A percentile compares a stretch with the other conserved stretches of the same genome.
Evolutionary conservation across 2,329 filamentous ascomycete species (phyloP).

Genomic region (Dactylellina leptospora): DNA sequence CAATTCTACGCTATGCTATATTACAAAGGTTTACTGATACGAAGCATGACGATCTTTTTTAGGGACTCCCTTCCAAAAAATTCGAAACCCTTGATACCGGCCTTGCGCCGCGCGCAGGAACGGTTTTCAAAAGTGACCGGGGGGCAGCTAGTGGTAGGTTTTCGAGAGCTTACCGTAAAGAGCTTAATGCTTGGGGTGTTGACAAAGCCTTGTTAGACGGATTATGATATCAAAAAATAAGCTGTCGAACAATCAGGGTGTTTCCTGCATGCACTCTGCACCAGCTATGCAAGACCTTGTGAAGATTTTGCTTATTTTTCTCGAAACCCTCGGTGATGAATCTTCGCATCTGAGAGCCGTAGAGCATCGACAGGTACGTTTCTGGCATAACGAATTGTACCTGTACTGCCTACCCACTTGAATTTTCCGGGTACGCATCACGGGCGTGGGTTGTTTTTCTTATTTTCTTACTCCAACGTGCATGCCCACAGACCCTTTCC

Average conservation of each 20-base stretch:
- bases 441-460: constrained; percentile 22
- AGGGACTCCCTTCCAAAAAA: constrained; percentile 35
- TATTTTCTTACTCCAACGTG: constrained; percentile 50
- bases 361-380: constrained; percentile 26
- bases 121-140: constrained; percentile 36
- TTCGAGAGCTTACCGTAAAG: constrained; percentile 48
- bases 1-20: constrained; percentile 48
- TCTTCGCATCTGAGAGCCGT: constrained; percentile 27
- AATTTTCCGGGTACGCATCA: constrained; percentile 17
- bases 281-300: constrained; percentile 27
- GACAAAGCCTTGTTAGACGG: constrained; percentile 50
- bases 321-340: constrained; percentile 34
- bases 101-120: constrained; percentile 53
- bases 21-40: constrained; percentile 53
- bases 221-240: constrained; percentile 54
- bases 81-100: constrained; percentile 52
- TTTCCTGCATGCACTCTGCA: constrained; percentile 50
- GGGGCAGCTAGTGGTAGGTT: constrained; percentile 29
- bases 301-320: constrained; percentile 52
- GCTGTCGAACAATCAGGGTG: constrained; percentile 51
- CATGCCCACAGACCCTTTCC: constrained; percentile 51
- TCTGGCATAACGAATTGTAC: constrained; percentile 43
- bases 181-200: constrained; percentile 53
- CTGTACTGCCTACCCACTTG: constrained; percentile 25
- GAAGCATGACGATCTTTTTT: constrained; percentile 53